phyloP scores from a whole-genome alignment of 1,284 basidiomycete genomes.

The Macrocystidia cucumis region DNA sequence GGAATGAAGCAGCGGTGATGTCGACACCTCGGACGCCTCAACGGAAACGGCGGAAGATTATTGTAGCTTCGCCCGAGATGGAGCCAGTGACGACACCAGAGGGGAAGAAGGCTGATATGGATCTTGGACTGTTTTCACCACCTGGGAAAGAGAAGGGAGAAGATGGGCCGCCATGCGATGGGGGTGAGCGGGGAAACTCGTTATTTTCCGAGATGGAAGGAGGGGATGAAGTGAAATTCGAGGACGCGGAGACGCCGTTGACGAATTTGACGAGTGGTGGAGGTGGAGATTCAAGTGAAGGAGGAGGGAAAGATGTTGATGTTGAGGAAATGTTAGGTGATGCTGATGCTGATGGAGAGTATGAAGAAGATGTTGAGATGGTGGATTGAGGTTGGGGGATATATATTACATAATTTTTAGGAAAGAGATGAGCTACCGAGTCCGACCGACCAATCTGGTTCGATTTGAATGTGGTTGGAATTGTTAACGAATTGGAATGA shows the following conservation, averaged over 20 bases:
- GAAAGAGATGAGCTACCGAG: slow-evolving; percentile 7
- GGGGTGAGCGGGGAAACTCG: not conserved
- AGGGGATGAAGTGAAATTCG: slow-evolving; percentile 30
- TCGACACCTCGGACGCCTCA: slow-evolving; percentile 14
- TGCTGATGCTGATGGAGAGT: slow-evolving; percentile 32
- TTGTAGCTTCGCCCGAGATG: too few relatives aligned
- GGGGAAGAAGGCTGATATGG: too few relatives aligned
- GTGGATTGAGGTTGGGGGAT: slow-evolving; percentile 11
- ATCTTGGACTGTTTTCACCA: too few relatives aligned
- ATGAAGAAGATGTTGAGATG: slow-evolving; percentile 27
- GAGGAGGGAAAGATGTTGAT: slow-evolving; percentile 11
- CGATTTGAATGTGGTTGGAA: slow-evolving; percentile 24
- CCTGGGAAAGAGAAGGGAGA: too few relatives aligned
- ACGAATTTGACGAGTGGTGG: slow-evolving; percentile 40
- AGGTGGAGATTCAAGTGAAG: slow-evolving; percentile 2
- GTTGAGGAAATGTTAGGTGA: slow-evolving; percentile 16
- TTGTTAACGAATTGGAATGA: too few relatives aligned
- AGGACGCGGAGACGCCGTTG: slow-evolving; percentile 44
- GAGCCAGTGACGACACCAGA: too few relatives aligned
- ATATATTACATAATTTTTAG: slow-evolving; percentile 12
- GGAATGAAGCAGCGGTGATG: too few relatives aligned
- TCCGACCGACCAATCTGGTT: slow-evolving; percentile 6
- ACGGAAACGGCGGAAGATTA: slow-evolving; percentile 43
- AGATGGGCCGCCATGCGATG: too few relatives aligned
- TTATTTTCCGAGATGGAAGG: not conserved